Evolutionary conservation across 2,329 filamentous ascomycete species (phyloP), one percentile per base, ranked within the genome.

Genomic region (Exophiala phaeomuriformis): DNA sequence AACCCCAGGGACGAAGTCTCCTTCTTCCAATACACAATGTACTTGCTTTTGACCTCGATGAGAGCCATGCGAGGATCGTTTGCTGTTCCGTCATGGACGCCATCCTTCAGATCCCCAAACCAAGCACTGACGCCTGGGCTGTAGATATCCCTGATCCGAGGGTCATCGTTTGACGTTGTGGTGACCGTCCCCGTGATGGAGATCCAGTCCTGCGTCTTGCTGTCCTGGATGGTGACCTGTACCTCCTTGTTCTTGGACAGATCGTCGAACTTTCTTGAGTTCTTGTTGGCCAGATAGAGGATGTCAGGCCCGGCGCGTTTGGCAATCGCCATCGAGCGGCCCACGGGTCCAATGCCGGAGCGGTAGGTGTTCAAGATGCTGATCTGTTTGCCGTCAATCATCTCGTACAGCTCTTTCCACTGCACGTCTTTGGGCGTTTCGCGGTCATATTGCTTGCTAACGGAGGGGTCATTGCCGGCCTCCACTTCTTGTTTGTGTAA

Each of bases 41-140:
- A 71, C 53, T 67, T 61, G 4, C 65, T 62, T 63, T 71, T 71
- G 32, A 73, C 60, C 63, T 72, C 70, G 41, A 73, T 72, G 43
- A 74, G 53, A 37, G 61, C 64, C 73, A 77, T 76, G 3, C 75
- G 61, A 9, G 75, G 75, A 58, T 77, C 75, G 12, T 75, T 69
- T 0, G 71, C 64, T 0, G 66, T 69, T 5, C 73, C 75, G 53
- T 68, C 69, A 53, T 77, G 75, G 39, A 71, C 71, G 5, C 74
- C 74, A 61, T 77, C 75, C 1, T 72, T 72, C 9, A 77, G 57
- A 56, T 78, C 74, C 3, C 75, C 75, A 51, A 77, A 77, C 75
- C 75, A 78, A 4, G 72, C 74, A 1, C 63, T 66, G 1, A 70
- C 65, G 41, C 54, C 63, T 9, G 67, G 64, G 51, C 59, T 69